Base-by-base conservation (phyloP, 176 grass and related monocot species). In the Aechmea fasciata region DNA sequence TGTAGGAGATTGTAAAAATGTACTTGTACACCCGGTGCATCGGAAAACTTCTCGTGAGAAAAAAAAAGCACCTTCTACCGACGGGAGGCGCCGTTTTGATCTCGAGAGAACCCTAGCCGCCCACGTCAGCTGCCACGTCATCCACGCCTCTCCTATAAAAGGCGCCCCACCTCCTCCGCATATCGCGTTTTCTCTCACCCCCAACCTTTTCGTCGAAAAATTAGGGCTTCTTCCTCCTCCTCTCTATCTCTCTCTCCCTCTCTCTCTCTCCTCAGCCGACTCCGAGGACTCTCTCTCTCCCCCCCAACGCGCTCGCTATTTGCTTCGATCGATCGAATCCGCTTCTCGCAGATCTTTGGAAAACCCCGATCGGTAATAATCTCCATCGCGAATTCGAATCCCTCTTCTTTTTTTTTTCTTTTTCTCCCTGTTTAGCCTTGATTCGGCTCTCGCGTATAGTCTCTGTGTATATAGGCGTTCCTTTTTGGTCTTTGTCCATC, bases 101-200 rank as follows among this genome's bases (percentile, higher is more conserved):
- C 66, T 52, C 17, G 10, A 47, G 47, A 29, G 67, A 83, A 50
- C 77, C 77, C 73, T 83, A 80, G 69, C 80, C 77, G 66, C 25
- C 80, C 85, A 83, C 73, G 77, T 83, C 85, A 79, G 48, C 2
- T 2, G 75, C 80, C 85, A 87, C 54, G 85, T 87, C 85, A 83
- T 57, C 22, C 18, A 64, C 33, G 73, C 8, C 68, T 77, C 75
- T 83, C 65, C 15, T 12, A 65, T 65, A 76, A 80, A 50, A 2
- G 1, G 15, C 47, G 18, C 57, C 14, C 48, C 66, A 49, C 57
- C 55, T 20, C 55, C 15, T 9, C 55, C 4, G 10, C n/a, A 7
- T 11, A 9, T 61, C 17, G 55, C 17, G 15, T 61, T 61, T 48
- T 17, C 8, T 26, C 28, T 24, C 12, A 28, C 17, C 1, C 4